Conservation (phyloP, 352 stramenopile genomes). For the Globisporangium viniferum region DNA sequence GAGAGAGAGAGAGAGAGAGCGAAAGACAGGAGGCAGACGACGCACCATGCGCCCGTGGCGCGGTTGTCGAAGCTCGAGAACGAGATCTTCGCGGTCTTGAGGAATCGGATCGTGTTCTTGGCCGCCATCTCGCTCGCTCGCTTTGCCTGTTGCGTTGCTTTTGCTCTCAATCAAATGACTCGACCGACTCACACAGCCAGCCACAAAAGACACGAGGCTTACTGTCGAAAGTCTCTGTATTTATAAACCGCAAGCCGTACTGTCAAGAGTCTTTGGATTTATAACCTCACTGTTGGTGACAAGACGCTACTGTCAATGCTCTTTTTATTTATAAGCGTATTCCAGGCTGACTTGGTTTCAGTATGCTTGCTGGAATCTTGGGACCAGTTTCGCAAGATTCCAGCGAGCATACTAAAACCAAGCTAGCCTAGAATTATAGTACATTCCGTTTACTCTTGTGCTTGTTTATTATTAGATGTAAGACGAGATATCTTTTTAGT, state of each 20-base stretch:
- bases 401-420: background rate
- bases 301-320: background rate
- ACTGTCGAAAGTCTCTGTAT: background rate
- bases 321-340: background rate
- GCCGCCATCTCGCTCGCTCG: slow-evolving; percentile 50
- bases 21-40: background rate
- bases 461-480: too few species aligned
- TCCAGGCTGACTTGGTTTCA: background rate
- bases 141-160: background rate
- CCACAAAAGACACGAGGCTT: background rate
- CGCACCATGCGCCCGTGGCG: slow-evolving; percentile 74
- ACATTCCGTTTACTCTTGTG: too few species aligned
- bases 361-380: background rate
- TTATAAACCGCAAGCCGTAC: background rate
- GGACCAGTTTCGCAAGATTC: background rate
- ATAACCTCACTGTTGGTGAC: background rate
- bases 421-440: background rate
- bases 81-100: slow-evolving; percentile 82
- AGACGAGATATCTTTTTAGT: too few species aligned
- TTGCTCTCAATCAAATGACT: background rate
- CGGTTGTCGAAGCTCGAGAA: slow-evolving; percentile 81
- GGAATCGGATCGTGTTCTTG: slow-evolving; percentile 81
- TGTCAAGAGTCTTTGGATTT: background rate
- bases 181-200: background rate
- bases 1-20: background rate